A percentile compares a stretch with the other conserved stretches of the same genome.
Evolutionary conservation across 2,329 filamentous ascomycete species (phyloP).

Genomic region (Juglanconis oblonga): DNA sequence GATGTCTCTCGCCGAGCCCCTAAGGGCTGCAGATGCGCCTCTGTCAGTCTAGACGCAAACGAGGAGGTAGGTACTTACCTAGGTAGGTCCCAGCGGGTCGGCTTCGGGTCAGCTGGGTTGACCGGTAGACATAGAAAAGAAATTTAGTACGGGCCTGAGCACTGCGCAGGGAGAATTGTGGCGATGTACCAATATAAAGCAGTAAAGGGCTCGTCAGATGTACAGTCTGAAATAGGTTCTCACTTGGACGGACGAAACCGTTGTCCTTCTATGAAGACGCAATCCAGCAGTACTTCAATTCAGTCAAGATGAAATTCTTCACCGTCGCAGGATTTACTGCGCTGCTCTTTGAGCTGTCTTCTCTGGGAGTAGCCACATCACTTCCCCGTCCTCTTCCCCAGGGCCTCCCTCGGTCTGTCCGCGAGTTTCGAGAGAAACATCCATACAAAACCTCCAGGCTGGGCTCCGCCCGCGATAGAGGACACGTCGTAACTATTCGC

Average conservation of each 20-base stretch:
- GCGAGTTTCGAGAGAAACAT: constrained; percentile 37
- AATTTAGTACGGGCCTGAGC: too few species aligned
- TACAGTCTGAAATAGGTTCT: neutral
- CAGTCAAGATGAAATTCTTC: constrained; percentile 21
- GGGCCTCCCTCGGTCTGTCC: constrained; percentile 31
- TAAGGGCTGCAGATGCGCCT: neutral
- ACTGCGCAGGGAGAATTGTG: too few species aligned
- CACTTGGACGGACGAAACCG: neutral
- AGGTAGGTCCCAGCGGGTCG: neutral
- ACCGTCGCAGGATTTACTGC: constrained; percentile 4
- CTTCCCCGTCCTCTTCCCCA: constrained; percentile 24
- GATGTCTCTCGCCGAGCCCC: neutral
- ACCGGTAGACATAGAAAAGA: neutral
- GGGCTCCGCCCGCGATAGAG: constrained; percentile 7
- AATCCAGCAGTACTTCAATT: neutral
- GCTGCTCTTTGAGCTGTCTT: constrained; percentile 24
- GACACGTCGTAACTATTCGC: constrained; percentile 45
- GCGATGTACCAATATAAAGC: too few species aligned
- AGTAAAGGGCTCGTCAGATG: neutral
- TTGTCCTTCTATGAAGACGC: neutral
- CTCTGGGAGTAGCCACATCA: constrained; percentile 21
- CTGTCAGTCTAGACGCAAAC: too few species aligned
- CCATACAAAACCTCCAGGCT: constrained; percentile 29
- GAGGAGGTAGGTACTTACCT: too few species aligned
- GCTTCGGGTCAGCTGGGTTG: constrained; percentile 1